These are phyloP conservation scores for Podospora tetraspora DNA, from an alignment of 495 filamentous ascomycete species.

Conservation along the genomic window DNA sequence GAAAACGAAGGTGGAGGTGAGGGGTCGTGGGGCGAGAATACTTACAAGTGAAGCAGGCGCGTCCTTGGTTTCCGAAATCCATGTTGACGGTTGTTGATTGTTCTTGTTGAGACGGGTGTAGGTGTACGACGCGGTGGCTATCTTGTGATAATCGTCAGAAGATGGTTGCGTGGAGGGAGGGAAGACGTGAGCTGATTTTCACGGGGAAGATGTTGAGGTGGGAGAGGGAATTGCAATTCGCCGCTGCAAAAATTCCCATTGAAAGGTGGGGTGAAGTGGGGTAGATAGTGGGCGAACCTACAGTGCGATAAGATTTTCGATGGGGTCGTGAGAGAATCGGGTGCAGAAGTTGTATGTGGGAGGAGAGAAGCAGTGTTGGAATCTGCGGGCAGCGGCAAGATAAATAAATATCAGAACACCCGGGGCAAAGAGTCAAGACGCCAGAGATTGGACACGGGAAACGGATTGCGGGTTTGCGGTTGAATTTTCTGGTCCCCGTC, in stretches of 20 bases:
- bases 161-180: conserved; percentile 17
- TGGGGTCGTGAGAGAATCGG: neutral
- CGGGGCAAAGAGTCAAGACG: neutral
- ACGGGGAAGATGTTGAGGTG: conserved; percentile 9
- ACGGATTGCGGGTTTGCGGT: conserved; percentile 23
- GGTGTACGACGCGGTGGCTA: conserved; percentile 2
- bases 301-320: neutral
- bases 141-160: conserved; percentile 8
- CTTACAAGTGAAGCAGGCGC: conserved; percentile 49
- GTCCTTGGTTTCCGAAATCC: conserved; percentile 35
- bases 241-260: conserved; percentile 10
- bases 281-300: conserved; percentile 4
- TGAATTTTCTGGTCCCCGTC: conserved; percentile 31
- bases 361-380: conserved; percentile 9
- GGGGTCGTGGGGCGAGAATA: conserved; percentile 21
- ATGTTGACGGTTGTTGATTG: conserved; percentile 24
- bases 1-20: conserved; percentile 20
- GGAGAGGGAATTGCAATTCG: neutral
- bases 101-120: conserved; percentile 7
- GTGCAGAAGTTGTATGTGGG: conserved; percentile 2
- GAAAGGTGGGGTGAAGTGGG: conserved; percentile 4
- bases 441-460: conserved; percentile 14
- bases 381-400: conserved; percentile 19
- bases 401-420: conserved; percentile 18
- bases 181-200: conserved; percentile 17